Evolutionary conservation across 2,329 filamentous ascomycete genomes (phyloP), one percentile per base, ranked within the genome.

Genomic region (Alternaria hordeiaustralica): DNA sequence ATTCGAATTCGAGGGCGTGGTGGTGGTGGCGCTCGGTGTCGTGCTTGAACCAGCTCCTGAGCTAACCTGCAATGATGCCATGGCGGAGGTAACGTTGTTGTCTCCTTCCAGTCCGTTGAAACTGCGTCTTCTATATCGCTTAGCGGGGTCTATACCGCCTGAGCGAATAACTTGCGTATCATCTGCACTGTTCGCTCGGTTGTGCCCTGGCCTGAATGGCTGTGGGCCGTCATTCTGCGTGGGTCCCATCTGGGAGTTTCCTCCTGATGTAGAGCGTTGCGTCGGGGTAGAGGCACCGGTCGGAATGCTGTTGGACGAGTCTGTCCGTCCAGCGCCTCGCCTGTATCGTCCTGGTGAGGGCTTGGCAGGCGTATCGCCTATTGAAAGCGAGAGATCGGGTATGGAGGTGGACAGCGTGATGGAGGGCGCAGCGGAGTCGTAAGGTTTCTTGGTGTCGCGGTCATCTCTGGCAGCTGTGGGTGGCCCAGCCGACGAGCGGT

Each of bases 291-390:
- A 71, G 18, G 69, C 66, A 28, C 72, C 72, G 0, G 75, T 66
- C 3, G 72, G 71, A 20, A 76, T 70, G 54, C 78, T 77, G 65
- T 74, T 72, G 71, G 80, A 72, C 75, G 83, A 67, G 82, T 85
- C 69, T 89, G 83, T 80, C 64, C 87, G 84, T 69, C 87, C 87
- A 61, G 86, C 84, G 59, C 85, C 85, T 63, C 94, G 90, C 72
- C 94, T 88, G 78, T 97, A 97, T 63, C 95, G 89, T 78, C 97
- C 94, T 1, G 93, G 92, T 2, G 92, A 89, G 21, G 89, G 84
- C 73, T 93, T 94, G 49, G 84, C 80, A 21, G 88, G 84, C 45
- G 89, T 86, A 56, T 89, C 86, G 56, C 86, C 83, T n/a, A 82
- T 69, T 26, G 82, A 79, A 81, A 90, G 74, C 70, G 85, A 81